Evolutionary conservation across 495 filamentous ascomycete genomes (phyloP).

Genomic region (Penicillium canescens): DNA sequence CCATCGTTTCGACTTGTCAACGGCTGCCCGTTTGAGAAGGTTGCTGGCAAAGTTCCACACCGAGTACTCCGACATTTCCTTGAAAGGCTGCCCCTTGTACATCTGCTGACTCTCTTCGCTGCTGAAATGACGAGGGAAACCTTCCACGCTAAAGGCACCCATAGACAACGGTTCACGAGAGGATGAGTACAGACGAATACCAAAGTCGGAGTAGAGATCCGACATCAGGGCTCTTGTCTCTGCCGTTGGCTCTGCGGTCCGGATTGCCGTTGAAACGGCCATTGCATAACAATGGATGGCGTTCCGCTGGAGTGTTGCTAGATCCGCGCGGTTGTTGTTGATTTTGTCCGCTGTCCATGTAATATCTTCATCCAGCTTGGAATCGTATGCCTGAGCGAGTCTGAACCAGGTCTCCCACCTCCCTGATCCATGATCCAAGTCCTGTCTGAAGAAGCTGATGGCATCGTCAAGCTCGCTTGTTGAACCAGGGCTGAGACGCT

Average conservation of each 20-base stretch:
- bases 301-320: constrained; percentile 74
- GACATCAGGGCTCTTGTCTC: constrained; percentile 68
- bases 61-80: constrained; percentile 69
- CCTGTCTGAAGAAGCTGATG: constrained; percentile 76
- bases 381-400: constrained; percentile 87
- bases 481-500: constrained; percentile 71
- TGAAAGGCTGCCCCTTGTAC: constrained; percentile 71
- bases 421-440: constrained; percentile 80
- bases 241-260: constrained; percentile 57
- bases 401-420: constrained; percentile 98
- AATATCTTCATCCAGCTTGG: constrained; percentile 85
- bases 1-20: constrained; percentile 79
- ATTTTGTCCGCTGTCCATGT: constrained; percentile 96
- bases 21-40: constrained; percentile 75
- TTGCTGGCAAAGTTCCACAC: constrained; percentile 84
- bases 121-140: constrained; percentile 76
- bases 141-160: constrained; percentile 73
- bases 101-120: constrained; percentile 65
- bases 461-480: constrained; percentile 87
- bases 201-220: constrained; percentile 88
- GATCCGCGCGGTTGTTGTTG: constrained; percentile 76
- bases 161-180: constrained; percentile 91
- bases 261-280: constrained; percentile 74
- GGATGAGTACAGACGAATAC: constrained; percentile 83
- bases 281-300: constrained; percentile 94